Percentiles rank a stretch among this genome's conserved stretches.
phyloP scores from a whole-genome alignment of 495 filamentous ascomycete genomes.

The Penicillium herquei region DNA sequence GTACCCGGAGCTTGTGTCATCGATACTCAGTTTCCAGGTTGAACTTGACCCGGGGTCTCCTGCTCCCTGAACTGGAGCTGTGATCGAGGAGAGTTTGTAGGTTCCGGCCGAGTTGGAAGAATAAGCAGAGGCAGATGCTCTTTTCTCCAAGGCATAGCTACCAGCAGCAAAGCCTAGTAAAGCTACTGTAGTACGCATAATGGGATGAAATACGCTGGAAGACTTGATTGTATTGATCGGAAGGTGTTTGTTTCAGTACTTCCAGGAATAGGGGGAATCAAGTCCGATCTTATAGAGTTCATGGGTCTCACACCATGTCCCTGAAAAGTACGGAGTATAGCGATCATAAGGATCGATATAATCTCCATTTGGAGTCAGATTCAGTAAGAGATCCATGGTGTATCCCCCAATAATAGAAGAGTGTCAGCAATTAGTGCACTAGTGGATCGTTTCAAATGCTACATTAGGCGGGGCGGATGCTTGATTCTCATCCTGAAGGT shows the following conservation, averaged over 20 bases:
- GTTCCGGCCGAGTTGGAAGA: conserved; percentile 45
- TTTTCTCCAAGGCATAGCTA: conserved; percentile 18
- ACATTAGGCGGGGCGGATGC: background rate
- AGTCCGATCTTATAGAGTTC: background rate
- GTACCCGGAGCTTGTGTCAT: conserved; percentile 46
- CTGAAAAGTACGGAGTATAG: background rate
- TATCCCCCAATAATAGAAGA: background rate
- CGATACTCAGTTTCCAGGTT: conserved; percentile 48
- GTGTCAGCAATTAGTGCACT: background rate
- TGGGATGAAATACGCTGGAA: background rate
- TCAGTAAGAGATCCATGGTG: background rate
- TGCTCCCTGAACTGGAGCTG: conserved; percentile 41
- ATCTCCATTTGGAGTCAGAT: background rate
- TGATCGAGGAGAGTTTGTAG: conserved; percentile 41
- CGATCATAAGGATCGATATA: background rate
- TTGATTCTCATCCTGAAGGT: background rate
- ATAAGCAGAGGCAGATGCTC: conserved; percentile 34
- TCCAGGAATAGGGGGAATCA: background rate
- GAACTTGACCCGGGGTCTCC: conserved; percentile 40
- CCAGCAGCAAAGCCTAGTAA: conserved; percentile 14
- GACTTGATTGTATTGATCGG: background rate
- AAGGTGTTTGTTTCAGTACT: too few relatives aligned
- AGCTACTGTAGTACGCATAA: background rate
- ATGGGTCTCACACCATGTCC: background rate
- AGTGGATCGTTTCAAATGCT: background rate